Percentiles rank a stretch among this genome's conserved stretches.
phyloP scores from a whole-genome alignment of 2,329 filamentous ascomycete genomes.

The Pyrenophora teres region DNA sequence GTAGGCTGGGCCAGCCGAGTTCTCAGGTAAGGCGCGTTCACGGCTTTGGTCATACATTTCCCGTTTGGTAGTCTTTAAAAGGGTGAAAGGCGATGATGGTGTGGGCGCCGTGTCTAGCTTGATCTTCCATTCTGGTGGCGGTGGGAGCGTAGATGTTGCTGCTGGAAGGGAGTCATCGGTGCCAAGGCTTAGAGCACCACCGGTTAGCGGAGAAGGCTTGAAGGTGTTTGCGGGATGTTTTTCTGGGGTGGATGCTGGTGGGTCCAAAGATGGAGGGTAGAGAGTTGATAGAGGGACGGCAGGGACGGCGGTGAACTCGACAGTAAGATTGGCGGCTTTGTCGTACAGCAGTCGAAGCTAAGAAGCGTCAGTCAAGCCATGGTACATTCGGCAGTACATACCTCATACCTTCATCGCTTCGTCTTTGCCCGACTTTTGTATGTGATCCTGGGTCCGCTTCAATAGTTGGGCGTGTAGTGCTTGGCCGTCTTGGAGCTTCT shows the following conservation, averaged over 20 bases:
- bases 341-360: slow-evolving; percentile 62
- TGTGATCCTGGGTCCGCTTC: slow-evolving; percentile 38
- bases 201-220: slow-evolving; percentile 42
- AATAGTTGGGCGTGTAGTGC: slow-evolving; percentile 40
- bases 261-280: slow-evolving; percentile 62
- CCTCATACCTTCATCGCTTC: slow-evolving; percentile 38
- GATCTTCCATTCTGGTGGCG: slow-evolving; percentile 52
- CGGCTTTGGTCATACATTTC: slow-evolving; percentile 74
- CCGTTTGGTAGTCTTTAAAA: slow-evolving; percentile 82
- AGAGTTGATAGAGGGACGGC: slow-evolving; percentile 57
- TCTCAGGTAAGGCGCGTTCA: slow-evolving; percentile 59
- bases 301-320: slow-evolving; percentile 48
- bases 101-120: slow-evolving; percentile 60
- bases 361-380: not conserved
- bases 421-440: slow-evolving; percentile 26
- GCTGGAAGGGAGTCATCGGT: slow-evolving; percentile 35
- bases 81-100: slow-evolving; percentile 67
- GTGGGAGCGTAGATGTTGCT: slow-evolving; percentile 15
- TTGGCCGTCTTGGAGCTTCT: slow-evolving; percentile 43
- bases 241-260: slow-evolving; percentile 43
- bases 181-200: slow-evolving; percentile 42
- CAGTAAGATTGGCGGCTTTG: slow-evolving; percentile 40
- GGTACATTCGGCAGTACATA: slow-evolving; percentile 1
- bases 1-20: slow-evolving; percentile 25
- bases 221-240: slow-evolving; percentile 33